Evolutionary conservation across 768 basidiomycete genomes (phyloP), one percentile per base, ranked within the genome.

Genomic region (Pulveroboletus ravenelii): DNA sequence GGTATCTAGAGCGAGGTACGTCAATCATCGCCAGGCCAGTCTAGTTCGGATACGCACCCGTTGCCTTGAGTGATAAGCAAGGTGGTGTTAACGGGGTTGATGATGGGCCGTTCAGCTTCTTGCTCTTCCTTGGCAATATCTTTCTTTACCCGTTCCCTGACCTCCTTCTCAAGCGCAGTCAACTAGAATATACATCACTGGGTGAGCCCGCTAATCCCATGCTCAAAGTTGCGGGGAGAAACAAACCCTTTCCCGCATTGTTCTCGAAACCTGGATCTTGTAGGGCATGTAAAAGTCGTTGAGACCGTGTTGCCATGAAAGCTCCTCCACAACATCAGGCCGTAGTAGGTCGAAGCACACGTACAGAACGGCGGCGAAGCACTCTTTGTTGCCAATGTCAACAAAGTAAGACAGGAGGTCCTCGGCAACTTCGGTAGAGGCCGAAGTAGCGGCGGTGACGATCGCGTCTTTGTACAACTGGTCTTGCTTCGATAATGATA

Each of bases 241-340:
- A 40, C 70, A 10, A 48, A 86, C 87, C 78, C 82, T 89, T 50
- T 87, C 87, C 15, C 87, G 79, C 64, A 85, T 74, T 34, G 85
- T 79, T 49, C 93, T 82, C 61, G 90, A 86, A 30, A 83, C 79
- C 69, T 98, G 95, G 42, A 96, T 85, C 66, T 83, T 85, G 69
- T 90, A 98, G 1, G 96, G 96, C 90, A 95, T 96, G 65, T 89
- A 90, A 74, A 95, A 98, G 70, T 99, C 96, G 62, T 91, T 92
- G 41, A 99, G 78, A 18, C 87, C 95, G 59, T 96, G 85, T 65
- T 91, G 88, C 96, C 96, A 98, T 54, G 93, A 93, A 32, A 96
- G 74, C 68, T 96, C 95, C 70, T 93, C 89, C 25, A 96, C 92
- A 49, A 94, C 70, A 62, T 98, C 95, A 3, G 93, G 80, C 40